phyloP scores from a whole-genome alignment of 345 rosid genomes.

The Aurinia saxatilis region DNA sequence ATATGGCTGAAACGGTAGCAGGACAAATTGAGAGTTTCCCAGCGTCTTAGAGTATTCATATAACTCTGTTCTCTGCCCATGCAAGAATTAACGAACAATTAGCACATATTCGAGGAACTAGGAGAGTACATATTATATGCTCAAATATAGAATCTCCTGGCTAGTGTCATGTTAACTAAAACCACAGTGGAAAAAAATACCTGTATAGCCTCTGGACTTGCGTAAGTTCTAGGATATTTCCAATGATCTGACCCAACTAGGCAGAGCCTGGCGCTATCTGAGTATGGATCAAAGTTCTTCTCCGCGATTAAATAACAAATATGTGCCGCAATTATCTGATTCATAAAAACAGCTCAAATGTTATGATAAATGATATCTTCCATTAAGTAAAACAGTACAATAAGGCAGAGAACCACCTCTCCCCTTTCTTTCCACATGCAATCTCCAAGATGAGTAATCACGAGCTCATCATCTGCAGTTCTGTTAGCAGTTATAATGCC shows the following conservation, averaged over 20 bases:
- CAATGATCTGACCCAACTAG: conserved; percentile 75
- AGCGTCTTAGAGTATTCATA: conserved; percentile 92
- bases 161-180: neutral
- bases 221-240: conserved; percentile 65
- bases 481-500: conserved; percentile 96
- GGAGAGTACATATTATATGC: neutral
- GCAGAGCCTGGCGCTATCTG: conserved; percentile 67
- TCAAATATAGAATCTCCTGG: neutral
- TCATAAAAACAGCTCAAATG: conserved; percentile 17
- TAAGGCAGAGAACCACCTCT: conserved; percentile 50
- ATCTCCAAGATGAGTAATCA: conserved; percentile 92
- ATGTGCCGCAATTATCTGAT: conserved; percentile 65
- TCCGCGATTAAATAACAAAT: conserved; percentile 72
- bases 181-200: conserved; percentile 20
- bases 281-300: conserved; percentile 57
- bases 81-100: conserved; percentile 22
- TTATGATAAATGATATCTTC: conserved; percentile 10
- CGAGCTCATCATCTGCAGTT: conserved; percentile 94
- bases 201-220: conserved; percentile 75
- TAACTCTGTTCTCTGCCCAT: conserved; percentile 90
- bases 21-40: conserved; percentile 88
- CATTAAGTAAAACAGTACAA: conserved; percentile 1
- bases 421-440: conserved; percentile 95
- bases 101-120: neutral
- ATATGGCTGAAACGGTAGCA: conserved; percentile 92